Evolutionary conservation across 129 eudicot species (phyloP).

Genomic region (Helichrysum umbraculigerum): DNA sequence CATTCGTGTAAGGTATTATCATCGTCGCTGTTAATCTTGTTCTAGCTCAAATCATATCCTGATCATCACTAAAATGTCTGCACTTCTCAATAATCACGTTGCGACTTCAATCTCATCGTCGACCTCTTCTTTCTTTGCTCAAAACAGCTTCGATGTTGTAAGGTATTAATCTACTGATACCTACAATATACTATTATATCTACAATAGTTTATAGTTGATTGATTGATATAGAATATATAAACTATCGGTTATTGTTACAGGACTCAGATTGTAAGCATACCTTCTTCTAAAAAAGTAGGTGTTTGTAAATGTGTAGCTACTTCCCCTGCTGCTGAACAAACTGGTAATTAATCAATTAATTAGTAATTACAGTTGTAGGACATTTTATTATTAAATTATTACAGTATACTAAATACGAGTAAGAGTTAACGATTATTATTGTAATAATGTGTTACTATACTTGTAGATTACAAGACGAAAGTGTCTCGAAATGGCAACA

Average conservation of each 20-base stretch:
- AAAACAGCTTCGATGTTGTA: slow-evolving; percentile 5
- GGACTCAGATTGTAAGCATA: slow-evolving; percentile 16
- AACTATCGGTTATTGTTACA: background rate
- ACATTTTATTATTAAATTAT: too few relatives aligned
- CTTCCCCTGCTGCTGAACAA: slow-evolving; percentile 34
- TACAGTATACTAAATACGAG: too few relatives aligned
- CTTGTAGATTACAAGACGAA: slow-evolving; percentile 67
- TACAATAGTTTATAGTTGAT: too few relatives aligned
- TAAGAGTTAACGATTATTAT: background rate
- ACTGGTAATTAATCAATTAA: background rate
- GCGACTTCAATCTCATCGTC: slow-evolving; percentile 9
- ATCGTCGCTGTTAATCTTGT: too few relatives aligned
- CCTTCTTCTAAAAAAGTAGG: slow-evolving; percentile 31
- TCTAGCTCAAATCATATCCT: background rate
- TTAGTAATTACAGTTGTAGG: background rate
- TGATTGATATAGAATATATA: background rate
- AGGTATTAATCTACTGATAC: background rate
- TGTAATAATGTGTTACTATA: background rate
- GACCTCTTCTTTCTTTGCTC: slow-evolving; percentile 1
- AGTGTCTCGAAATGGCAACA: slow-evolving; percentile 76
- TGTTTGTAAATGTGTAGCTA: slow-evolving; percentile 67
- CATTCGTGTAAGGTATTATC: background rate
- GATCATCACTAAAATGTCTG: slow-evolving; percentile 4
- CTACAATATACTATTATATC: too few relatives aligned
- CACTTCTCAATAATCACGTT: background rate